Conservation (phyloP, 2,329 filamentous ascomycete species). For the Orbilia oligospora region DNA sequence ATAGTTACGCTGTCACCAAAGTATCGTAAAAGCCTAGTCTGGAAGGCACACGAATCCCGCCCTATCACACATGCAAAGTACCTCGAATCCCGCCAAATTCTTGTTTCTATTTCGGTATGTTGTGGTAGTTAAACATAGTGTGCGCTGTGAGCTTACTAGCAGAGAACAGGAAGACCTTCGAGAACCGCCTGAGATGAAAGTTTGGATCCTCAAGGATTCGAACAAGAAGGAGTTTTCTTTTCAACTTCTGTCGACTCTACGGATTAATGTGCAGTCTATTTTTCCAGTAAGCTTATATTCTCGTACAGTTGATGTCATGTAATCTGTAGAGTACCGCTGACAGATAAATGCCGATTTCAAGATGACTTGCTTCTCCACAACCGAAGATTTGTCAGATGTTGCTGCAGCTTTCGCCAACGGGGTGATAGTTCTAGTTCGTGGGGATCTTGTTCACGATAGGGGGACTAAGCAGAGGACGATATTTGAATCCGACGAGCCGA, state of each 20-base stretch:
- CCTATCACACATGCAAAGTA: conserved; percentile 89
- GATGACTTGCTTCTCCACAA: conserved; percentile 84
- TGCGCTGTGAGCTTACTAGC: neutral
- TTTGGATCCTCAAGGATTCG: conserved; percentile 95
- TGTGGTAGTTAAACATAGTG: conserved; percentile 87
- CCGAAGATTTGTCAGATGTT: conserved; percentile 90
- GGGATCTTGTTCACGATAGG: conserved; percentile 94
- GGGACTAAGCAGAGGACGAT: conserved; percentile 94
- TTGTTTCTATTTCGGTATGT: conserved; percentile 71
- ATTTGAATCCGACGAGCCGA: conserved; percentile 95
- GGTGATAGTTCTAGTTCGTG: conserved; percentile 90
- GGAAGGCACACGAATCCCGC: conserved; percentile 72
- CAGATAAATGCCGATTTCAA: conserved; percentile 31
- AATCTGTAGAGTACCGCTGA: neutral
- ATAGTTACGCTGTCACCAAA: conserved; percentile 79
- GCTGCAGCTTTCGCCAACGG: conserved; percentile 97
- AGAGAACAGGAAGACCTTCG: conserved; percentile 82
- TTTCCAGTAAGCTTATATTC: conserved; percentile 79
- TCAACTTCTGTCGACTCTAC: conserved; percentile 86
- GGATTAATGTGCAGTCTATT: conserved; percentile 89
- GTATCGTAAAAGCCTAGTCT: conserved; percentile 38
- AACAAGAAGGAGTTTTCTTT: conserved; percentile 94
- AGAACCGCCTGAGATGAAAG: conserved; percentile 88
- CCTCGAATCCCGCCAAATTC: conserved; percentile 83
- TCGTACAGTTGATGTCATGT: neutral